Conservation (phyloP, 768 basidiomycete genomes). For the Rhodotorula babjevae region DNA sequence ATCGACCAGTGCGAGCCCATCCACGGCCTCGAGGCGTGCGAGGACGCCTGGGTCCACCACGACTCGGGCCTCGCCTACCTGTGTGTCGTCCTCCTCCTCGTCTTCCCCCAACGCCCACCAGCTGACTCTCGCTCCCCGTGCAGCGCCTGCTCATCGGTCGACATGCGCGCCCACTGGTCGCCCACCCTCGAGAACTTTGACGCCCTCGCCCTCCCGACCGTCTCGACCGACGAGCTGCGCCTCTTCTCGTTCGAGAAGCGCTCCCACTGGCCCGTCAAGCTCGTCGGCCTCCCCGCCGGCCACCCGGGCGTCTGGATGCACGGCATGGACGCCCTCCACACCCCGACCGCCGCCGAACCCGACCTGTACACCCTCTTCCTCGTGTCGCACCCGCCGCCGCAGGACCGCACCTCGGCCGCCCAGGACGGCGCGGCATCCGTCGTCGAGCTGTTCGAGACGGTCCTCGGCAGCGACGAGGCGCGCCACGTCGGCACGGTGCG, state of each 20-base stretch:
- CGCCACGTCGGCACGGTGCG: slow-evolving; percentile 60
- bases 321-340: slow-evolving; percentile 65
- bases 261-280: neutral
- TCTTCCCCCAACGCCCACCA: no score
- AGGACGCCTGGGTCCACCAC: slow-evolving; percentile 23
- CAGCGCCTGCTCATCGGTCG: slow-evolving; percentile 17
- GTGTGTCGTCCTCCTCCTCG: neutral
- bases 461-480: slow-evolving; percentile 50
- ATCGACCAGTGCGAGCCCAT: neutral
- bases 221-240: slow-evolving; percentile 5
- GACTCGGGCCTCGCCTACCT: slow-evolving; percentile 8
- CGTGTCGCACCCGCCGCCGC: slow-evolving; percentile 59
- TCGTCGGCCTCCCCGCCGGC: slow-evolving; percentile 14
- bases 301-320: slow-evolving; percentile 49
- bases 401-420: slow-evolving; percentile 45
- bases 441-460: slow-evolving; percentile 65
- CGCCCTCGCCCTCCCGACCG: neutral
- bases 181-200: neutral
- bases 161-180: neutral
- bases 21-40: slow-evolving; percentile 13
- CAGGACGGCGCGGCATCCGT: slow-evolving; percentile 62
- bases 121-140: neutral
- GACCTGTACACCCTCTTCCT: slow-evolving; percentile 42
- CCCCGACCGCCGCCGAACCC: slow-evolving; percentile 46
- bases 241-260: slow-evolving; percentile 3